phyloP scores from a whole-genome alignment of 768 basidiomycete species.

The Naganishia kalamii region DNA sequence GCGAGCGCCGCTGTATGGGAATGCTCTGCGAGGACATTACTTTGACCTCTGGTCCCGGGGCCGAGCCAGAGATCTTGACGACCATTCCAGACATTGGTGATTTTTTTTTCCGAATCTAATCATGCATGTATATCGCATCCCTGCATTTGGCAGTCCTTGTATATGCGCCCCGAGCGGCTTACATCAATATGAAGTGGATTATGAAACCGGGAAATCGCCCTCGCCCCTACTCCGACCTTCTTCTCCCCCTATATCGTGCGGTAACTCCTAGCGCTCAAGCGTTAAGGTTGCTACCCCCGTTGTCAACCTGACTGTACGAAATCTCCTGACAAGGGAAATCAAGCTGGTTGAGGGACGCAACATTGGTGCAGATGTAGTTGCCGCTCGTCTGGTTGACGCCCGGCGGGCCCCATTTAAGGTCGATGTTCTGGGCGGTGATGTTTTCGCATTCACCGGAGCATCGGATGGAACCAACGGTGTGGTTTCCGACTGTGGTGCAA shows the following conservation, averaged over 20 bases:
- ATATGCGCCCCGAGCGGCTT: background rate
- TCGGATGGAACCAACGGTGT: slow-evolving; percentile 54
- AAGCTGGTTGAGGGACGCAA: slow-evolving; percentile 2
- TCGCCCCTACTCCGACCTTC: background rate
- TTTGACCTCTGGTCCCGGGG: no score
- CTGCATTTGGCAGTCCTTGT: background rate
- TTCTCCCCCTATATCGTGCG: background rate
- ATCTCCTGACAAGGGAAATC: slow-evolving; percentile 21
- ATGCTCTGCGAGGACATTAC: no score
- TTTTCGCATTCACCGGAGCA: slow-evolving; percentile 52
- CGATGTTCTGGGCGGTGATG: slow-evolving; percentile 48
- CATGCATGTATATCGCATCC: no score
- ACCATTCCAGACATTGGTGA: no score
- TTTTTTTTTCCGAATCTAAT: no score
- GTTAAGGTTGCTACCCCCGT: slow-evolving; percentile 13
- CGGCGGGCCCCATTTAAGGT: slow-evolving; percentile 18
- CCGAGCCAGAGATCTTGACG: no score
- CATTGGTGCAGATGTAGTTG: slow-evolving; percentile 50
- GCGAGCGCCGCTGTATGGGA: no score
- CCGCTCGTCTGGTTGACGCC: slow-evolving; percentile 49
- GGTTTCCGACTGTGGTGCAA: slow-evolving; percentile 30
- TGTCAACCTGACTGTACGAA: slow-evolving; percentile 14
- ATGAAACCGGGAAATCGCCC: background rate
- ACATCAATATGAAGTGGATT: background rate
- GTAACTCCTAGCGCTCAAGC: background rate